Conservation (phyloP, 2,329 filamentous ascomycete species). For the Neurospora sp. region DNA sequence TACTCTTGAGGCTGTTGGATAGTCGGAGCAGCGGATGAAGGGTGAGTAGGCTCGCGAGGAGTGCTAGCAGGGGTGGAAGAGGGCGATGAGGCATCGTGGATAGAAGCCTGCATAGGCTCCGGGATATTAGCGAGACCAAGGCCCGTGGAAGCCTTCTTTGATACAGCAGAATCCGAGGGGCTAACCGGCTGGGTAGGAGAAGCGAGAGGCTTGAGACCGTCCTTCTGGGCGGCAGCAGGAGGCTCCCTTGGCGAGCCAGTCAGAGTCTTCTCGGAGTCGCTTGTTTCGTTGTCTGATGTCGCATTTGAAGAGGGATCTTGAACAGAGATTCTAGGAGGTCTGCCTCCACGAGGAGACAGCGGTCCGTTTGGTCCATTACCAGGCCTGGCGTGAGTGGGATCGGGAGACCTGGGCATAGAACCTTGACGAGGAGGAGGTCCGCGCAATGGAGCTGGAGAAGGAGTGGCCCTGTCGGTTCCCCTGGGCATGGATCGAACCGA, state of each 20-base stretch:
- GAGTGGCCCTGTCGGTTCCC: slow-evolving; percentile 33
- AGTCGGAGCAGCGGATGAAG: slow-evolving; percentile 16
- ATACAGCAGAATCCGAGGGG: slow-evolving; percentile 14
- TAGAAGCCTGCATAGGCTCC: slow-evolving; percentile 11
- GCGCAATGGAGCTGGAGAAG: neutral
- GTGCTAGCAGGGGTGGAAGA: slow-evolving; percentile 7
- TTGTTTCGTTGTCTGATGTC: neutral
- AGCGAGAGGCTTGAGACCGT: slow-evolving; percentile 5
- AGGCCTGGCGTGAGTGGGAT: neutral
- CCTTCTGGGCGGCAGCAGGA: slow-evolving; percentile 13
- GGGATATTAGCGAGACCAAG: slow-evolving; percentile 11
- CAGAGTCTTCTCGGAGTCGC: neutral
- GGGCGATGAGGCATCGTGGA: slow-evolving; percentile 12
- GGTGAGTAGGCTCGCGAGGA: slow-evolving; percentile 4
- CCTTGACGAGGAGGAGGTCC: neutral
- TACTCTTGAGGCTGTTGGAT: slow-evolving; percentile 23
- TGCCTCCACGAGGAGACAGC: neutral
- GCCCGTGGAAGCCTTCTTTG: slow-evolving; percentile 8
- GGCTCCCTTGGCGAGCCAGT: slow-evolving; percentile 7
- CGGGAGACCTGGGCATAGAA: neutral
- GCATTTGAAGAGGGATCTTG: neutral
- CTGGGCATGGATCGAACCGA: slow-evolving; percentile 44
- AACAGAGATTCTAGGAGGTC: neutral
- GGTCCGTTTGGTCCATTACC: neutral
- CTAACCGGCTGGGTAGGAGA: slow-evolving; percentile 12